Conservation (phyloP, 1,284 basidiomycete species). For the Puccinia triticina region DNA sequence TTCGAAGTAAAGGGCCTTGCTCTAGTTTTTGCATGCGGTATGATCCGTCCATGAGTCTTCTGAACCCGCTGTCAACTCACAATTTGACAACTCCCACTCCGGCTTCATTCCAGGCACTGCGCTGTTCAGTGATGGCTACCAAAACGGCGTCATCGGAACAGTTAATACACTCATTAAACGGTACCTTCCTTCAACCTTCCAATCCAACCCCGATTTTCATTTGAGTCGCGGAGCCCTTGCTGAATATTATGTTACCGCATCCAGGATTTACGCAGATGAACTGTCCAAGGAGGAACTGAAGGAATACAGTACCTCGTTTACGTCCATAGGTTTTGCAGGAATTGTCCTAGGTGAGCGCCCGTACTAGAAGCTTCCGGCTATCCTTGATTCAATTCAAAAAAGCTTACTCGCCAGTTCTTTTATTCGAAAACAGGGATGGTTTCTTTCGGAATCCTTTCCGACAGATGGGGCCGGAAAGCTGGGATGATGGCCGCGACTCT, state of each 20-base stretch:
- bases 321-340: conserved; percentile 50
- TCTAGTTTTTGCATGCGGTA: conserved; percentile 51
- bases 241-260: background rate
- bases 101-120: conserved; percentile 68
- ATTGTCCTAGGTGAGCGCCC: conserved; percentile 37
- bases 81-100: background rate
- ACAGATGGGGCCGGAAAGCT: conserved; percentile 82
- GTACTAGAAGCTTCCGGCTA: background rate
- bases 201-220: background rate
- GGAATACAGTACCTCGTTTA: conserved; percentile 42
- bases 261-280: conserved; percentile 45
- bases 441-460: conserved; percentile 70
- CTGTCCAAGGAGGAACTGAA: conserved; percentile 31
- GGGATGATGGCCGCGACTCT: conserved; percentile 81
- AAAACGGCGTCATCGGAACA: conserved; percentile 51
- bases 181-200: conserved; percentile 4
- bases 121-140: conserved; percentile 74
- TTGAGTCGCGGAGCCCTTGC: background rate
- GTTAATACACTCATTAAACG: conserved; percentile 52
- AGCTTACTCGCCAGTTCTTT: background rate
- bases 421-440: conserved; percentile 53
- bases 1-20: conserved; percentile 31
- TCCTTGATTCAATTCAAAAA: background rate
- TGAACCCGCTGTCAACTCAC: background rate
- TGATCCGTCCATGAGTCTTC: background rate